Evolutionary conservation across 768 basidiomycete genomes (phyloP).

Genomic region (Tricholoma terreum): DNA sequence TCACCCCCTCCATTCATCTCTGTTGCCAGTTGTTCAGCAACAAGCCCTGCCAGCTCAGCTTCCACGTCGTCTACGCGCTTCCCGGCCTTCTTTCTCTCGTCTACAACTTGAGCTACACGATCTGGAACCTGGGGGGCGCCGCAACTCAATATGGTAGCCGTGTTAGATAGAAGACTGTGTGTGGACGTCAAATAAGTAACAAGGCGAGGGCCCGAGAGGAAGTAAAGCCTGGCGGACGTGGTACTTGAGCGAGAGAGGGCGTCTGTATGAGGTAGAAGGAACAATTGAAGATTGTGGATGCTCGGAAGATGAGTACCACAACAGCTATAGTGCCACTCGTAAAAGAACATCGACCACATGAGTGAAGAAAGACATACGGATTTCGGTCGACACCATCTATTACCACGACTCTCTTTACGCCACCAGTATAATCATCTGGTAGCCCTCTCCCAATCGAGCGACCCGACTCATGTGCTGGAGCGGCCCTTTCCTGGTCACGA

Average conservation of each 20-base stretch:
- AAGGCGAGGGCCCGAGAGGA: constrained; percentile 78
- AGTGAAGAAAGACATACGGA: constrained; percentile 46
- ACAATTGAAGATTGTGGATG: constrained; percentile 68
- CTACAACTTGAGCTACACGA: constrained; percentile 62
- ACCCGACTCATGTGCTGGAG: constrained; percentile 40
- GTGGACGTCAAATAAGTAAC: constrained; percentile 57
- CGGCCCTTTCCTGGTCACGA: constrained; percentile 29
- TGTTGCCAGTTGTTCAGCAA: constrained; percentile 40
- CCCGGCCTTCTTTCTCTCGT: constrained; percentile 62
- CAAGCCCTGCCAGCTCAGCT: constrained; percentile 51
- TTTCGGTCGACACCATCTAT: constrained; percentile 83
- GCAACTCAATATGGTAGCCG: constrained; percentile 64
- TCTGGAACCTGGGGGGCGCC: constrained; percentile 64
- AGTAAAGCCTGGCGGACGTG: constrained; percentile 72
- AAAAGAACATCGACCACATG: background rate
- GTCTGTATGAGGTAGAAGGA: constrained; percentile 69
- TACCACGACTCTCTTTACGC: constrained; percentile 72
- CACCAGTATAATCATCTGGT: constrained; percentile 72
- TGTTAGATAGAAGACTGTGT: constrained; percentile 51
- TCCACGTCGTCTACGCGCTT: constrained; percentile 72
- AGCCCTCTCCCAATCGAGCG: constrained; percentile 56
- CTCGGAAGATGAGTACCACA: constrained; percentile 84
- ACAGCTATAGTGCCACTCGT: constrained; percentile 43
- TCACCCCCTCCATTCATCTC: constrained; percentile 30
- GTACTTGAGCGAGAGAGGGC: constrained; percentile 57